A percentile compares a stretch with the other conserved stretches of the same genome.
Evolutionary conservation across 495 filamentous ascomycete genomes (phyloP).

Genomic region (Xylaria sp.): DNA sequence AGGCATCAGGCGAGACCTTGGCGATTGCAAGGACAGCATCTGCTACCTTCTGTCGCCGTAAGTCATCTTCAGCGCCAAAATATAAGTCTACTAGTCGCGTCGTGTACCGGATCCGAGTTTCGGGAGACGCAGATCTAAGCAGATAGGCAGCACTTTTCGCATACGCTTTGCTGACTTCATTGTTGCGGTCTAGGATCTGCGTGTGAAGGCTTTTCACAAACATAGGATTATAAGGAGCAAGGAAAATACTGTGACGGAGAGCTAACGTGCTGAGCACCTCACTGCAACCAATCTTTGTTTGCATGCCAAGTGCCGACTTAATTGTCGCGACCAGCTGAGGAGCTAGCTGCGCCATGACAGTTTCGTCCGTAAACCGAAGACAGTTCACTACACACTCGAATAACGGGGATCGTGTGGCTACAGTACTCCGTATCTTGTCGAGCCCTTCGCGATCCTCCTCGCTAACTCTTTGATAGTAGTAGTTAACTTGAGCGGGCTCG

Average conservation of each 20-base stretch:
- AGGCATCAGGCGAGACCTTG: constrained; percentile 88
- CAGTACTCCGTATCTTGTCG: constrained; percentile 81
- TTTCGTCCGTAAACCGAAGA: constrained; percentile 81
- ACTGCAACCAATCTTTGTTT: constrained; percentile 89
- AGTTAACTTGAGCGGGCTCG: constrained; percentile 87
- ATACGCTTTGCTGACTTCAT: constrained; percentile 86
- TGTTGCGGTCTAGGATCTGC: constrained; percentile 85
- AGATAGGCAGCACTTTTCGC: constrained; percentile 87
- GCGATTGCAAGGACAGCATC: constrained; percentile 81
- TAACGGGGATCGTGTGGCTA: constrained; percentile 84
- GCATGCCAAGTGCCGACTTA: constrained; percentile 85
- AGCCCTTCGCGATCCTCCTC: constrained; percentile 87
- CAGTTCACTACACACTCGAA: constrained; percentile 93
- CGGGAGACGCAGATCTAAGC: constrained; percentile 73
- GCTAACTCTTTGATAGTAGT: constrained; percentile 85
- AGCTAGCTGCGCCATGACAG: constrained; percentile 74
- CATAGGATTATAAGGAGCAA: constrained; percentile 76
- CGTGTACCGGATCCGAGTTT: constrained; percentile 70
- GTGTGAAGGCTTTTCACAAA: constrained; percentile 81
- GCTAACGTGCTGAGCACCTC: constrained; percentile 87
- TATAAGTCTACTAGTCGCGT: constrained; percentile 74
- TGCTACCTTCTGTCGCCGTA: constrained; percentile 72
- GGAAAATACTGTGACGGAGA: constrained; percentile 74
- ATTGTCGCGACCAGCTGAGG: constrained; percentile 76
- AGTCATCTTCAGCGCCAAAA: constrained; percentile 78